Percentiles rank a stretch among this genome's conserved stretches.
phyloP scores from a whole-genome alignment of 2,329 filamentous ascomycete genomes.

The Aspergillus latus region DNA sequence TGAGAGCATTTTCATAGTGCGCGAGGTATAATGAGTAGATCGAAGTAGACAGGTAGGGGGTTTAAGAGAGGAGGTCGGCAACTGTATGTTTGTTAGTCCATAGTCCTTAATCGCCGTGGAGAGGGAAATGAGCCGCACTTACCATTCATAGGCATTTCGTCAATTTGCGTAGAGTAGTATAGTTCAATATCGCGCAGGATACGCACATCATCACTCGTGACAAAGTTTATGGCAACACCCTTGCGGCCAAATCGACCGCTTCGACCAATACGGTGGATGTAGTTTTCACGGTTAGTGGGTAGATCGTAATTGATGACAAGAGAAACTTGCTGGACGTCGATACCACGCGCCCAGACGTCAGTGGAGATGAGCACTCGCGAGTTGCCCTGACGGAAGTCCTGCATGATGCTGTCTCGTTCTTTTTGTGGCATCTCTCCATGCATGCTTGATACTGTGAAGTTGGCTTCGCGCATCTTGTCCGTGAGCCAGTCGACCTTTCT shows the following conservation, averaged over 20 bases:
- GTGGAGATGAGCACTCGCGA: constrained; percentile 95
- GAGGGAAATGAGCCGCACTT: constrained; percentile 45
- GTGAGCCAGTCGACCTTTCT: constrained; percentile 99
- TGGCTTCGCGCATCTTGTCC: constrained; percentile 98
- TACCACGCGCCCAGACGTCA: constrained; percentile 96
- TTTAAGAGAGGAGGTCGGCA: constrained; percentile 40
- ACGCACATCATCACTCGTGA: constrained; percentile 95
- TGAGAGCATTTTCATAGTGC: not conserved
- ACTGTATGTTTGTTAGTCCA: constrained; percentile 22
- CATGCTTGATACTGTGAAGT: constrained; percentile 98
- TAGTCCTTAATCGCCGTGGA: constrained; percentile 5
- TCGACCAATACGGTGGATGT: constrained; percentile 96
- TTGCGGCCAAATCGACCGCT: constrained; percentile 95
- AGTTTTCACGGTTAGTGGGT: constrained; percentile 98
- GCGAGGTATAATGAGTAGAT: not conserved
- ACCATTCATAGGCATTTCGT: constrained; percentile 98
- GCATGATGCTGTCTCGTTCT: constrained; percentile 98
- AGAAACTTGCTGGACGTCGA: constrained; percentile 97
- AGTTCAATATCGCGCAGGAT: constrained; percentile 97
- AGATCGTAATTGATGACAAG: constrained; percentile 99
- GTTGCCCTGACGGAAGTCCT: constrained; percentile 96
- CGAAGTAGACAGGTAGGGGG: not conserved
- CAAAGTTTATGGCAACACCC: constrained; percentile 99
- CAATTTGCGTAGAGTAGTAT: constrained; percentile 95
- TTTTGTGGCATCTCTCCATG: constrained; percentile 99